Conservation (phyloP, 345 rosid genomes). For the Eutrema japonicum region DNA sequence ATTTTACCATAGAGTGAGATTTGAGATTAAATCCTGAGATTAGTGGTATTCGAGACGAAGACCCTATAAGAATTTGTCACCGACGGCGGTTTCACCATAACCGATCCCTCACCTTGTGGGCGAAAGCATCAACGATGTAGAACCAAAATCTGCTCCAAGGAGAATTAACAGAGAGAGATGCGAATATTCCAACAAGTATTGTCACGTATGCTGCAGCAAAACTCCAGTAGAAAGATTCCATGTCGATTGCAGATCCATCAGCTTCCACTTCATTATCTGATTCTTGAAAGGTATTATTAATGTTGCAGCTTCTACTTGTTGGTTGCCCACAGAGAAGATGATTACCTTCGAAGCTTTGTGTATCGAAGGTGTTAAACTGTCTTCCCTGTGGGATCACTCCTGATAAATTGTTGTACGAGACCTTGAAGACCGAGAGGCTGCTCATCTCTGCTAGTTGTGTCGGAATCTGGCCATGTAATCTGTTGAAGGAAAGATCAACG, state of each 20-base stretch:
- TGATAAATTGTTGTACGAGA: constrained; percentile 21
- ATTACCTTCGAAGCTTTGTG: constrained; percentile 8
- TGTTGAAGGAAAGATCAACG: constrained; percentile 39
- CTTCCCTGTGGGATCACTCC: constrained; percentile 19
- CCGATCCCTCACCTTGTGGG: neutral
- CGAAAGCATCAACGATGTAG: constrained; percentile 15
- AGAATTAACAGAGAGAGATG: constrained; percentile 35
- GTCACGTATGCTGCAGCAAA: constrained; percentile 13
- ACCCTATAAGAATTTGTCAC: no score
- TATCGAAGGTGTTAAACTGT: constrained; percentile 23
- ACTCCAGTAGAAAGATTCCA: constrained; percentile 26
- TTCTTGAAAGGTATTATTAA: neutral
- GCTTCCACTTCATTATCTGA: neutral
- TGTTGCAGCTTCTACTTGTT: neutral
- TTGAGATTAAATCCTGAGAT: no score
- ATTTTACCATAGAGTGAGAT: no score
- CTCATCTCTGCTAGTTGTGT: neutral
- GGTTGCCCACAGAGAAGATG: constrained; percentile 24
- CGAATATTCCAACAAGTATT: neutral
- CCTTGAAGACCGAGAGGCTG: neutral
- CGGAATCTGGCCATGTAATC: neutral
- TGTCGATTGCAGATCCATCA: neutral
- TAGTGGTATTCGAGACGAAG: no score
- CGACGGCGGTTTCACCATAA: neutral
- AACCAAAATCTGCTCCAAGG: constrained; percentile 34